Percentiles rank a stretch among this genome's conserved stretches.
Evolutionary conservation across 768 basidiomycete genomes (phyloP).

Genomic region (Podaxis mareebaensis): DNA sequence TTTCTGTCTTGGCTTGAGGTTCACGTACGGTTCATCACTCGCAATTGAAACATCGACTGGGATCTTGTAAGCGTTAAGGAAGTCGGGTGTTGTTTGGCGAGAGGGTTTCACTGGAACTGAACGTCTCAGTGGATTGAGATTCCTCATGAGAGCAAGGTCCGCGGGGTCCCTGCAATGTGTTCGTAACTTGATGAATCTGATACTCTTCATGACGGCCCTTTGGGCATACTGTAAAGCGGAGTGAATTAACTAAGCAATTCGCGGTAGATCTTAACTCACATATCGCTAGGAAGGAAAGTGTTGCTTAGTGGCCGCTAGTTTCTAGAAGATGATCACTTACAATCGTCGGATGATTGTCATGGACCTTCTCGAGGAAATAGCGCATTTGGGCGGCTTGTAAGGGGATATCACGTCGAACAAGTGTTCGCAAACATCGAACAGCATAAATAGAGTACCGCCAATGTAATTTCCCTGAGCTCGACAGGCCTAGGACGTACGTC

Average conservation of each 20-base stretch:
- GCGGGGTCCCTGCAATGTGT: constrained; percentile 58
- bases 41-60: constrained; percentile 42
- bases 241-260: constrained; percentile 4
- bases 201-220: constrained; percentile 74
- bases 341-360: constrained; percentile 67
- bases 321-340: constrained; percentile 37
- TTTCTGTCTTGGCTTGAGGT: background rate
- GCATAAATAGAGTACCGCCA: constrained; percentile 81
- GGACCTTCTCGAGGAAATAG: constrained; percentile 60
- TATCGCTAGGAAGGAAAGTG: constrained; percentile 46
- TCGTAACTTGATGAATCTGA: constrained; percentile 80
- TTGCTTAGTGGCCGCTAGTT: background rate
- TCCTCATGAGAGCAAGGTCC: constrained; percentile 61
- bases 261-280: constrained; percentile 36
- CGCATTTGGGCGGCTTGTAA: constrained; percentile 46
- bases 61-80: constrained; percentile 54
- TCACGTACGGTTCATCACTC: constrained; percentile 46
- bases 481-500: constrained; percentile 52
- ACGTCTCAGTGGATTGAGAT: constrained; percentile 67
- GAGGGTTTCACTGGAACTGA: constrained; percentile 50
- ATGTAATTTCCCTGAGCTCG: constrained; percentile 62
- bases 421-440: constrained; percentile 62
- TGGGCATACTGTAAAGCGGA: constrained; percentile 55
- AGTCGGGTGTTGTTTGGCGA: constrained; percentile 51
- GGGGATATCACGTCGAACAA: constrained; percentile 66